phyloP scores from a whole-genome alignment of 495 filamentous ascomycete species.

The Tetracladium setigerum region DNA sequence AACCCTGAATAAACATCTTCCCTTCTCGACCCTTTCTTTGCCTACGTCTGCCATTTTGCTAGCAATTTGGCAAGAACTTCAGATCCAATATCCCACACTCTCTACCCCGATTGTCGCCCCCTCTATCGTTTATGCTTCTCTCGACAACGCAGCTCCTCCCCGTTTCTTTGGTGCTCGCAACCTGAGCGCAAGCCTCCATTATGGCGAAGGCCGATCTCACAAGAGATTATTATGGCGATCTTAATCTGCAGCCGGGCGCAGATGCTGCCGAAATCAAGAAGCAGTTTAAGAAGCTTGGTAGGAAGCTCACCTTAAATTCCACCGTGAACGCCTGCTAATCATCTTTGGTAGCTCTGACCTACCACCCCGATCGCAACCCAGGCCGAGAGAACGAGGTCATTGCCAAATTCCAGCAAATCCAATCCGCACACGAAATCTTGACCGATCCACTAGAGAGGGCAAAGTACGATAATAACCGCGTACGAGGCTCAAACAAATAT shows the following conservation, averaged over 20 bases:
- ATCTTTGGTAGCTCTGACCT: conserved; percentile 57
- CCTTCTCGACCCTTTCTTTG: too few species aligned
- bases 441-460: conserved; percentile 54
- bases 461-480: conserved; percentile 71
- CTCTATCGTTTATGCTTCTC: background rate
- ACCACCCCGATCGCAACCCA: conserved; percentile 85
- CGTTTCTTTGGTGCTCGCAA: background rate
- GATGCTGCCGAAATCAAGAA: conserved; percentile 70
- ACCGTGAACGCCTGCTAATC: background rate
- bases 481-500: conserved; percentile 10
- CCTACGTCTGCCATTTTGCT: too few species aligned
- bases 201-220: conserved; percentile 72
- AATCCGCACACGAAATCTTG: conserved; percentile 78
- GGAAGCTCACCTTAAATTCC: conserved; percentile 5
- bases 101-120: too few species aligned
- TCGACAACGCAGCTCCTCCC: background rate
- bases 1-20: too few species aligned
- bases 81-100: too few species aligned
- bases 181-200: conserved; percentile 22
- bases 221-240: conserved; percentile 81
- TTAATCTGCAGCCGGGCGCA: conserved; percentile 57
- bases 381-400: conserved; percentile 72
- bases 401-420: conserved; percentile 76
- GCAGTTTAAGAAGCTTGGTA: conserved; percentile 80
- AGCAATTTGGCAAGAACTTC: too few species aligned